Evolutionary conservation across 371 early-diverging fungal genomes (phyloP).

Genomic region (Haplosporangium sp.): DNA sequence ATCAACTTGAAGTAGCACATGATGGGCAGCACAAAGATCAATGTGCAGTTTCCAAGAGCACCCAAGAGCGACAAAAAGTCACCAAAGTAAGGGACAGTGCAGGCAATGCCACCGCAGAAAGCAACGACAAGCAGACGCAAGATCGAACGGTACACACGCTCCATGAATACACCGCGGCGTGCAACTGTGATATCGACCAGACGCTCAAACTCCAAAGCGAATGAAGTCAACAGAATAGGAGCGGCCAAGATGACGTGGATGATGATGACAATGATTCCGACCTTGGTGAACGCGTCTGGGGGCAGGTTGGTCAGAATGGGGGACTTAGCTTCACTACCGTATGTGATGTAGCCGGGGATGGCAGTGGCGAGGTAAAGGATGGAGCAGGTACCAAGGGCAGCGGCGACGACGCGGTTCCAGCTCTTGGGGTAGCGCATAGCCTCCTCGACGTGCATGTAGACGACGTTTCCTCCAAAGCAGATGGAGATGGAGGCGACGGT

Average conservation of each 20-base stretch:
- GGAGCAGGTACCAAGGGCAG: conserved; percentile 79
- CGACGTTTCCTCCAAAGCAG: conserved; percentile 84
- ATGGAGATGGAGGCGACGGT: conserved; percentile 76
- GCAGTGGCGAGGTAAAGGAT: conserved; percentile 81
- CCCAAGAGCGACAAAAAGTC: conserved; percentile 83
- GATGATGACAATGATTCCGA: conserved; percentile 80
- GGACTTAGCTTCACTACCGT: conserved; percentile 71
- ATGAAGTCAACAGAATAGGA: conserved; percentile 81
- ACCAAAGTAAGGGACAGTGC: conserved; percentile 80
- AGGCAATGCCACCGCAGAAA: conserved; percentile 68
- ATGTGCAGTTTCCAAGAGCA: conserved; percentile 76
- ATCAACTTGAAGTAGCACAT: conserved; percentile 78
- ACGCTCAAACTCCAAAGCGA: conserved; percentile 77
- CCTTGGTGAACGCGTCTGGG: conserved; percentile 65
- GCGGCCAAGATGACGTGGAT: conserved; percentile 83
- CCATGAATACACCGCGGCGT: conserved; percentile 60
- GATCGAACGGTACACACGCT: conserved; percentile 64
- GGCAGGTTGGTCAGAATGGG: conserved; percentile 82
- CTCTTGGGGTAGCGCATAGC: conserved; percentile 68
- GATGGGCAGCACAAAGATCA: conserved; percentile 85
- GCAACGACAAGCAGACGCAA: conserved; percentile 63
- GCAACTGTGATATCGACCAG: conserved; percentile 68
- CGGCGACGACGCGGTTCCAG: conserved; percentile 78
- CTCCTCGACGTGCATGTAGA: conserved; percentile 66
- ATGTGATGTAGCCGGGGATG: conserved; percentile 84